A percentile compares a stretch with the other conserved stretches of the same genome.
Conservation (phyloP, 1,284 basidiomycete genomes). For the Austroboletus novae-zelandiae region DNA sequence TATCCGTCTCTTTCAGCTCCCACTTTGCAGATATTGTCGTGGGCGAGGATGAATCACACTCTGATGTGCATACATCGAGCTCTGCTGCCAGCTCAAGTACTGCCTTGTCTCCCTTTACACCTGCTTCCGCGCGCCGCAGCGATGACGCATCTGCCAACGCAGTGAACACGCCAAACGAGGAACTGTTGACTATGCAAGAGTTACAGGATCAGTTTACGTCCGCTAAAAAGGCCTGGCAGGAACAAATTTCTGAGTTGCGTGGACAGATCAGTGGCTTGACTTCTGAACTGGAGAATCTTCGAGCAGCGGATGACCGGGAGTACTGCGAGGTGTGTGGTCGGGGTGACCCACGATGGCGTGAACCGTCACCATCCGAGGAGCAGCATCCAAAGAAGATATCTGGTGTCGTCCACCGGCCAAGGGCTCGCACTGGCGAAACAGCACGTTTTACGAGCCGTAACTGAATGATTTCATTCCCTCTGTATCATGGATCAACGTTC, state of each 20-base stretch:
- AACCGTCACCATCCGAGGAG: constrained; percentile 9
- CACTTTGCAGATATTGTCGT: constrained; percentile 66
- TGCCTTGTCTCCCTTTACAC: constrained; percentile 53
- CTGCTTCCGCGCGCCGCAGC: constrained; percentile 37
- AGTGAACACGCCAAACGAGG: constrained; percentile 40
- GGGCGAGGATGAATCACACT: constrained; percentile 35
- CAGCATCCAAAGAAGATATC: constrained; percentile 33
- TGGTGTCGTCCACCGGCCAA: constrained; percentile 60
- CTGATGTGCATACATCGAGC: constrained; percentile 50
- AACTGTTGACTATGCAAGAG: constrained; percentile 46
- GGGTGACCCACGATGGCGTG: constrained; percentile 32
- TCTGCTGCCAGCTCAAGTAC: constrained; percentile 42
- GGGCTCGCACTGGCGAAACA: constrained; percentile 61
- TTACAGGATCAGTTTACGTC: constrained; percentile 63
- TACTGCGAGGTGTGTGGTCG: constrained; percentile 65
- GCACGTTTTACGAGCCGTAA: constrained; percentile 58
- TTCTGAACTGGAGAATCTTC: constrained; percentile 59
- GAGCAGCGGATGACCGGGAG: constrained; percentile 36
- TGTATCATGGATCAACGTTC: constrained; percentile 17
- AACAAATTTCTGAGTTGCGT: constrained; percentile 72
- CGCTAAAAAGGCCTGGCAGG: constrained; percentile 63
- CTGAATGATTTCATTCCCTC: constrained; percentile 21
- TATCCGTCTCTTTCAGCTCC: constrained; percentile 72
- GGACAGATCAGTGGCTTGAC: constrained; percentile 70
- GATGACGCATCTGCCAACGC: constrained; percentile 33